Percentiles rank a stretch among this genome's conserved stretches.
Conservation (phyloP, 129 eudicot species). For the Saussurea involucrata region DNA sequence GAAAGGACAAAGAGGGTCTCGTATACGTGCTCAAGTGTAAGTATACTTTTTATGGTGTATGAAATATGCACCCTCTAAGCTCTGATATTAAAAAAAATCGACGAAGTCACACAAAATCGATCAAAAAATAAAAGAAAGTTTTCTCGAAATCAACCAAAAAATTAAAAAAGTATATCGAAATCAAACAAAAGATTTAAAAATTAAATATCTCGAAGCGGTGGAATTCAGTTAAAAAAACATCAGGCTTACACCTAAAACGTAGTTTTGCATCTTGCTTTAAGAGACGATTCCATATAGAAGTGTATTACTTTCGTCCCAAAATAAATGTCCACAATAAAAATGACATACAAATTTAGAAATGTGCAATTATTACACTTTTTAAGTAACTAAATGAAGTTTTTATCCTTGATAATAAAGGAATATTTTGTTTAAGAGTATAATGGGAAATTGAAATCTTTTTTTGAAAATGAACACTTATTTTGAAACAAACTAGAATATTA, state of each 20-base stretch:
- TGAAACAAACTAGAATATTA: too few relatives aligned
- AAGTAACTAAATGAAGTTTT: too few relatives aligned
- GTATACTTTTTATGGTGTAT: too few relatives aligned
- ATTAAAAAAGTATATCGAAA: not conserved
- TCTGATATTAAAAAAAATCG: not conserved
- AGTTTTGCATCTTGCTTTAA: too few relatives aligned
- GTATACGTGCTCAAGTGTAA: not conserved
- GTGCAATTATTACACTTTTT: too few relatives aligned
- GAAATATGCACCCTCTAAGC: not conserved
- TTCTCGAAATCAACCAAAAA: not conserved
- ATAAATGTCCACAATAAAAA: too few relatives aligned
- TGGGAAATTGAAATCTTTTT: too few relatives aligned
- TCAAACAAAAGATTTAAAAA: not conserved
- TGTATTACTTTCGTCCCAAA: not conserved
- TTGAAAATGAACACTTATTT: too few relatives aligned
- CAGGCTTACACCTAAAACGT: not conserved
- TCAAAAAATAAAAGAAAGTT: not conserved
- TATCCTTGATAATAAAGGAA: too few relatives aligned
- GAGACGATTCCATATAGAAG: not conserved
- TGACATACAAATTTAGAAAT: too few relatives aligned
- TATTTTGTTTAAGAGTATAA: too few relatives aligned
- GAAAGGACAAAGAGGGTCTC: not conserved
- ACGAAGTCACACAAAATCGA: not conserved
- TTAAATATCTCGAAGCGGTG: not conserved
- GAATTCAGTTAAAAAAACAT: not conserved